Evolutionary conservation across 495 filamentous ascomycete genomes (phyloP).

Genomic region (Oleoguttula mirabilis): DNA sequence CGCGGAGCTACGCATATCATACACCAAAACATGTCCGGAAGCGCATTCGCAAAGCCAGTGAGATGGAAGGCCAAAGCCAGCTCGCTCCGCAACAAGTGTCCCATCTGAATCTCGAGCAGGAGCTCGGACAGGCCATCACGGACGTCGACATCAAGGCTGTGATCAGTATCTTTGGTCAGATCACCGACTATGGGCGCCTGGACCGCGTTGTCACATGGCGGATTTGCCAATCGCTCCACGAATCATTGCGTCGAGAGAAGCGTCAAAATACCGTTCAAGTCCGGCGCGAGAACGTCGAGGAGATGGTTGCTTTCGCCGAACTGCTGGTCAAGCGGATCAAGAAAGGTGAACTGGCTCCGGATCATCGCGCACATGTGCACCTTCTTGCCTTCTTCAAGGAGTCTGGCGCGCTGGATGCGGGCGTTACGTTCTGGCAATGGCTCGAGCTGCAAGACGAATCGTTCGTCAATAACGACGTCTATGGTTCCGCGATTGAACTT

Average conservation of each 20-base stretch:
- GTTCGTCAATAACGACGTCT: conserved; percentile 30
- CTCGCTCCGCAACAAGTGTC: not conserved
- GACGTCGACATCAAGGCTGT: conserved; percentile 1
- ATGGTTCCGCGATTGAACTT: conserved; percentile 38
- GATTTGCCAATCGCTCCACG: conserved; percentile 14
- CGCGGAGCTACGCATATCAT: not conserved
- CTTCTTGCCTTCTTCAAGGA: conserved; percentile 37
- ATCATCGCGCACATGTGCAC: conserved; percentile 33
- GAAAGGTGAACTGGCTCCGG: conserved; percentile 24
- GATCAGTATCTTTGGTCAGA: conserved; percentile 3
- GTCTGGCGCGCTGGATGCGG: conserved; percentile 27
- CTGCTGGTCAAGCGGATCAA: conserved; percentile 29
- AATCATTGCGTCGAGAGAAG: conserved; percentile 3
- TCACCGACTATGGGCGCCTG: not conserved
- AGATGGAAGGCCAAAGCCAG: not conserved
- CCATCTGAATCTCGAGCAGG: not conserved
- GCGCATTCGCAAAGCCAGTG: not conserved
- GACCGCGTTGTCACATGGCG: not conserved
- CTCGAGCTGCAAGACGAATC: conserved; percentile 28
- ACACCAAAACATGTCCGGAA: not conserved
- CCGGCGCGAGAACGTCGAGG: conserved; percentile 3
- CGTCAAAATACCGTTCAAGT: not conserved
- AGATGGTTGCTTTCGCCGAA: conserved; percentile 19
- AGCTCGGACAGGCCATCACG: conserved; percentile 1
- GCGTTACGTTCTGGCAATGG: conserved; percentile 37